Base-by-base conservation (phyloP, 108 stramenopile species). In the Pseudonitzschia pungens region DNA sequence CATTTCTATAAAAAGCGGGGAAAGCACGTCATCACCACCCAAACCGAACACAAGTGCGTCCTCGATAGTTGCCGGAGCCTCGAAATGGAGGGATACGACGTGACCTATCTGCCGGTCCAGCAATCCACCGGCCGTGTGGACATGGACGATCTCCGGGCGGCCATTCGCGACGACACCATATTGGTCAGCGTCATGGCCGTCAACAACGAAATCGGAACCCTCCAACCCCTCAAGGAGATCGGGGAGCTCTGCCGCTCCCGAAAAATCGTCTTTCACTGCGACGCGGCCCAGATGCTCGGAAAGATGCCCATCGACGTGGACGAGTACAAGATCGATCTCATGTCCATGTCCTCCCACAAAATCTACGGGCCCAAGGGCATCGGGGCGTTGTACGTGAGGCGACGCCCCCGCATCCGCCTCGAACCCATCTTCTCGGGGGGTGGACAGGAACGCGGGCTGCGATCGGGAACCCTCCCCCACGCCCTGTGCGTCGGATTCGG, bases 21-120 rank as follows among this genome's bases (percentile, higher is more conserved):
- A 31, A 87, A 84, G 74, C 99, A 99, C 81, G 75, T 99, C 31
- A 96, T 99, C 74, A 99, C 99, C 36, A 98, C 98, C 0, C 98
- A 99, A 83, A 99, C 96, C 24, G 99, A 99, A 77, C 99, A 99
- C 84, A 99, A 99, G 81, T 99, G 99, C 79, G 99, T 99, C 15
- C 79, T 99, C 74, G 99, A 99, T 77, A 90, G 88, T 31, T 99
- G 98, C 82, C 92, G 99, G 8, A 87, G 66, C 55, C 78, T 99
- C 62, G 99, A 99, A 83, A 76, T 70, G 76, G 98, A 99, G 82
- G 99, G 98, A 55, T 98, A 90, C 74, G 95, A 99, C 53, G 97
- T 99, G 11, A 97, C 96, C 9, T 99, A 99, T 78, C 84, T 99
- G 11, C 96, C 97, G 15, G 99, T 98, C 18, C 69, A 86, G 69